Evolutionary conservation across 345 rosid genomes (phyloP).

Genomic region (Garcia nutans): DNA sequence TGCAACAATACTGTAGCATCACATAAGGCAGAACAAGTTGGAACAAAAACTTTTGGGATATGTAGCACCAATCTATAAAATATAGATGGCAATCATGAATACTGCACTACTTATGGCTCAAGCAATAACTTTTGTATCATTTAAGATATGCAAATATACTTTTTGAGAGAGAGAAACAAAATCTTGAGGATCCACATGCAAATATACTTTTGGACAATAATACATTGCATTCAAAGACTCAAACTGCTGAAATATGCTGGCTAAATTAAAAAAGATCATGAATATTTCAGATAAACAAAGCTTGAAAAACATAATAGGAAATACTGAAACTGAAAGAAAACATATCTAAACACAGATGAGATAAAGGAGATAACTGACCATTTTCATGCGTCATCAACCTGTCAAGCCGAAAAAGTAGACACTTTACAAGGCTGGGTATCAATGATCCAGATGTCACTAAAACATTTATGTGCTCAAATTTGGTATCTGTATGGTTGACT

Average conservation of each 20-base stretch:
- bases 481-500: constrained; percentile 23
- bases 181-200: neutral
- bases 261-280: neutral
- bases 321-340: neutral
- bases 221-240: neutral
- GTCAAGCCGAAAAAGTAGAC: constrained; percentile 75
- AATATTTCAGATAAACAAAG: neutral
- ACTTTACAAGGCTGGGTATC: constrained; percentile 87
- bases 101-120: neutral
- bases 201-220: neutral
- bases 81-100: neutral
- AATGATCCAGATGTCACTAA: constrained; percentile 86
- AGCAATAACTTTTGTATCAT: neutral
- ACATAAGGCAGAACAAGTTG: too few relatives aligned
- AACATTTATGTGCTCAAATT: constrained; percentile 49
- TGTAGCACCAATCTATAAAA: too few relatives aligned
- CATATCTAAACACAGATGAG: neutral
- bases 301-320: neutral
- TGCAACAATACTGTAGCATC: too few relatives aligned
- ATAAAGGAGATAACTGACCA: constrained; percentile 44
- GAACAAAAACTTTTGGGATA: too few relatives aligned
- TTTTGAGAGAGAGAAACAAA: neutral
- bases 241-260: constrained; percentile 5
- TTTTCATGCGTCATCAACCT: constrained; percentile 51
- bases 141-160: neutral